Evolutionary conservation across 176 grass and related monocot genomes (phyloP), one percentile per base, ranked within the genome.

Genomic region (Dendrocalamus sinicus): DNA sequence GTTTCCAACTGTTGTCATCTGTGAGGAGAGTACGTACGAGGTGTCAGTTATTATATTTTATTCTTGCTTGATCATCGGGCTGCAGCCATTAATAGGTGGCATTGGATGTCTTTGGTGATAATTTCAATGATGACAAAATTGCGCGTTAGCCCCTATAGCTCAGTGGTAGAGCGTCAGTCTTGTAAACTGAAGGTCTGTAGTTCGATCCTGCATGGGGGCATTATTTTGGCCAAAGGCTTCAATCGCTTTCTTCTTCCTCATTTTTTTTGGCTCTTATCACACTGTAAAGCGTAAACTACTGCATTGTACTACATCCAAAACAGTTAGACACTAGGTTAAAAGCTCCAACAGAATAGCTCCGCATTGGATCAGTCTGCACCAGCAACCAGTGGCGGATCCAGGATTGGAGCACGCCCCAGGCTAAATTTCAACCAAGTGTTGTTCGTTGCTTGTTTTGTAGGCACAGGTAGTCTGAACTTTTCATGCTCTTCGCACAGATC

Each of bases 91-190:
- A 51, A 15, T 51, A 14, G 48, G 12, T 4, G 47, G 14, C 4
- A 0, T 15, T 0, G 48, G 48, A 51, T 1, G 48, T 50, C 0
- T 3, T 14, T 1, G 4, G 12, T 51, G 4, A 51, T 14, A 14
- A 14, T 0, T 5, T 1, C 14, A 5, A 51, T 15, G 12, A 15
- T 15, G 4, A 51, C 13, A 14, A 51, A 13, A 15, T 1, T 5
- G 13, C 2, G 9, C 8, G 8, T 44, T 44, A 16, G 91, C 85
- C 92, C 83, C 43, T 97, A 84, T 94, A 97, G 90, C 92, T 94
- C 94, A 94, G 94, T 97, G 90, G 94, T 97, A 94, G 90, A 97
- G 94, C 92, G 89, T 94, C 92, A 94, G 90, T 97, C 90, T 94
- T 94, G 95, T 94, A 94, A 94, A 94, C 90, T 97, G 90, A 93